Base-by-base conservation (phyloP, 305 asterid genomes). In the Lippia alba region DNA sequence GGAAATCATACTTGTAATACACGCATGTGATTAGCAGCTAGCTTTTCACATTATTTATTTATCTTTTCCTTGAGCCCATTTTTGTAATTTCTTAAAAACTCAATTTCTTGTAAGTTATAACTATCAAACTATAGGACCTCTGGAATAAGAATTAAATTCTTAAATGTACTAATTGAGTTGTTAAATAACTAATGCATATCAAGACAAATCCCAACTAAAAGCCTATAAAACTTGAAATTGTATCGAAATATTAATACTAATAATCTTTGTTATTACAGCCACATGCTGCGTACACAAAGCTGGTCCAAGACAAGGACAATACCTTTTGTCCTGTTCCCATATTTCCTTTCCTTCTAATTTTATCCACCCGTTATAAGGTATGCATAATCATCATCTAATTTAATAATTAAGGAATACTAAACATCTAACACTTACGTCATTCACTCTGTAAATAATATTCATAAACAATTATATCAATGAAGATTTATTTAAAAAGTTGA, bases 241-340 rank as follows among this genome's bases (percentile, higher is more conserved):
- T 6, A 30, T 24, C 46, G 30, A 48, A 16, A 64, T 24, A 24
- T 24, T 14, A 64, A 48, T 6, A 39, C 17, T 11, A 33, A 51
- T 49, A 57, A 41, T 46, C 58, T 30, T 24, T 24, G 2, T 24
- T 24, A 24, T 30, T 12, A 6, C 55, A 49, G 55, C n/a, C n/a
- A n/a, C n/a, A n/a, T n/a, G n/a, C 2, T 24, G 30, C 3, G 30
- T 24, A 34, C 8, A 0, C 54, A 17, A 15, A 34, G 61, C 59
- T 66, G 69, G 58, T 33, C 49, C 64, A 69, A 45, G 19, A 59
- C 40, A 36, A 48, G 67, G 74, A 69, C 74, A 67, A 34, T 30
- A 12, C 16, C 46, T 33, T 73, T 66, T 49, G 48, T 66, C 58
- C 59, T 50, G 73, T 49, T 66, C 67, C 33, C 14, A 48, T 58